Base-by-base conservation (phyloP, 1,284 basidiomycete genomes). In the Cutaneotrichosporon dermatis region DNA sequence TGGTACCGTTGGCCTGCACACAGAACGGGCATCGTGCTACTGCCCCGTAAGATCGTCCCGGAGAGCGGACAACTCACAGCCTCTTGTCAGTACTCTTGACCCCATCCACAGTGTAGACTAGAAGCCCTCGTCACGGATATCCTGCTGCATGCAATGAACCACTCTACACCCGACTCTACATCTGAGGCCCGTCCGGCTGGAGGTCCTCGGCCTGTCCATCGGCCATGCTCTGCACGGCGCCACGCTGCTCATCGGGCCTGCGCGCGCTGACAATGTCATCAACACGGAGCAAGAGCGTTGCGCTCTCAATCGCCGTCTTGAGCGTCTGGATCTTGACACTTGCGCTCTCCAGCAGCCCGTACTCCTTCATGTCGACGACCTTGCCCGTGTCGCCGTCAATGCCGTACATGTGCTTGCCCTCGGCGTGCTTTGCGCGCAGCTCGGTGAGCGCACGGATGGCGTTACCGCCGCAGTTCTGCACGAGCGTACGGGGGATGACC, bases 301-400 rank as follows among this genome's bases (percentile, higher is more conserved):
- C 89, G 44, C 88, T 90, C 86, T 98, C 93, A 67, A 98, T 89
- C 13, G 95, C 94, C 9, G 95, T 99, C 84, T 99, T 98, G 73
- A 97, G 81, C 15, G 88, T 98, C 83, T 98, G 95, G 54, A 96
- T 89, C 88, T 98, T 98, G 71, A 99, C 94, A 63, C 91, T 93
- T 2, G 94, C 92, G 43, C 88, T 90, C 80, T 99, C 96, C 67
- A 93, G 92, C 59, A 99, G 80, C 0, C 93, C 93, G 75, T 97
- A 96, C 55, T 82, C 80, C 75, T 92, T 92, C 95, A 98, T 98
- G 75, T 98, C 91, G 42, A 89, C 89, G 45, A 96, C 87, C 78
- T 94, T 95, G 46, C 94, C 95, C 4, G 88, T 92, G 72, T 97
- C 90, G 40, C 95, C 95, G 68, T 99, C 88, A 55, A 99, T 88